Percentiles rank a stretch among this genome's conserved stretches.
These are phyloP conservation scores for Penicillium cosmopolitanum DNA, from an alignment of 495 filamentous ascomycete species.

Conservation along the genomic window DNA sequence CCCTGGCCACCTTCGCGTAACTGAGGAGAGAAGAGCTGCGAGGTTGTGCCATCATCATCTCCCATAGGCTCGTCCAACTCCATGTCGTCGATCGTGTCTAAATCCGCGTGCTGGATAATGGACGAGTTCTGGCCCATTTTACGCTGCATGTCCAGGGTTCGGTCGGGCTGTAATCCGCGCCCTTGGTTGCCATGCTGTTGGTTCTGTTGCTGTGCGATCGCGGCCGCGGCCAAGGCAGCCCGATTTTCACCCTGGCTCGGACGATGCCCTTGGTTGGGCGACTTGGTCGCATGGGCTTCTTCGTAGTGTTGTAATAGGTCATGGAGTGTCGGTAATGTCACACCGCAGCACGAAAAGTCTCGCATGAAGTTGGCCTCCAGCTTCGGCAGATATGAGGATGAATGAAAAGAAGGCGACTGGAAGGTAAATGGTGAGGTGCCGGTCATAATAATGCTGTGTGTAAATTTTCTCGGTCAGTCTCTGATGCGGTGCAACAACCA, in stretches of 20 bases:
- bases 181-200: slow-evolving; percentile 53
- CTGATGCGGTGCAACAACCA: slow-evolving; percentile 26
- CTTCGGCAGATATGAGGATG: slow-evolving; percentile 96
- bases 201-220: slow-evolving; percentile 57
- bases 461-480: slow-evolving; percentile 33
- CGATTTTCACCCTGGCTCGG: slow-evolving; percentile 58
- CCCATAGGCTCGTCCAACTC: slow-evolving; percentile 88
- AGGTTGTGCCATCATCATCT: slow-evolving; percentile 62
- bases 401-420: slow-evolving; percentile 94
- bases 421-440: slow-evolving; percentile 91
- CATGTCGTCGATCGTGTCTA: slow-evolving; percentile 93
- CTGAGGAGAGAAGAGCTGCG: slow-evolving; percentile 60
- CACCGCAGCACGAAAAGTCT: slow-evolving; percentile 92
- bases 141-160: slow-evolving; percentile 46
- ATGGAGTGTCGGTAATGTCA: slow-evolving; percentile 85
- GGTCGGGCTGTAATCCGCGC: slow-evolving; percentile 45
- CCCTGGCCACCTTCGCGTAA: slow-evolving; percentile 56
- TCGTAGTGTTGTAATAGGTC: slow-evolving; percentile 97
- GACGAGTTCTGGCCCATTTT: slow-evolving; percentile 48
- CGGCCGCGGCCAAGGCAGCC: slow-evolving; percentile 59
- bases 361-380: slow-evolving; percentile 96
- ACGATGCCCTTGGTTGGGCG: slow-evolving; percentile 59
- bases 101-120: slow-evolving; percentile 59
- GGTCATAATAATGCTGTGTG: slow-evolving; percentile 85
- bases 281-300: slow-evolving; percentile 79